phyloP scores from a whole-genome alignment of 2,329 filamentous ascomycete species.

The Fusarium incarnatum region DNA sequence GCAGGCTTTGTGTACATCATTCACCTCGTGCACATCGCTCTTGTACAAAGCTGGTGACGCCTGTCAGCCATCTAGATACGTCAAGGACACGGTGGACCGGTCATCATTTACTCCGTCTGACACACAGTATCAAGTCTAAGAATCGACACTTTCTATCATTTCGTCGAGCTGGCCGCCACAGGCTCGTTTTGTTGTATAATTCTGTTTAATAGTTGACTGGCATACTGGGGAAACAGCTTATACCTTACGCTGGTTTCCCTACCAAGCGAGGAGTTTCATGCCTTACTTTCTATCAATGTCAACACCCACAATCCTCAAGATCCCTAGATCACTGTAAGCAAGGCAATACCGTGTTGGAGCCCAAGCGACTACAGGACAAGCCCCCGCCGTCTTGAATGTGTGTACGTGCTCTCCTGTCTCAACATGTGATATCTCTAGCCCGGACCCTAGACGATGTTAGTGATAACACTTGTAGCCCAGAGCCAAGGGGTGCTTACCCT shows the following conservation, averaged over 20 bases:
- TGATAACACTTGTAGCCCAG: background rate
- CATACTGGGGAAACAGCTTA: background rate
- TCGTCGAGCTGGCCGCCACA: background rate
- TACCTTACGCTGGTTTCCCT: background rate
- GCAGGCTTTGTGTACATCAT: background rate
- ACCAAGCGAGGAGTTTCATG: background rate
- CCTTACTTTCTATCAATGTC: constrained; percentile 58
- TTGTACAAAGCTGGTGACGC: background rate
- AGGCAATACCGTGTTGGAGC: constrained; percentile 79
- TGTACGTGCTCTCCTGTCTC: constrained; percentile 80
- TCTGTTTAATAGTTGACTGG: background rate
- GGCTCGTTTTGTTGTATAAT: background rate
- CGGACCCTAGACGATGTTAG: constrained; percentile 58
- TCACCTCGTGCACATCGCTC: background rate
- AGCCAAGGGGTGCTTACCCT: constrained; percentile 59
- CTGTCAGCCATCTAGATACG: background rate
- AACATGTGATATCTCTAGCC: constrained; percentile 76
- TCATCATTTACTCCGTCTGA: constrained; percentile 44
- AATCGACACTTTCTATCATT: background rate
- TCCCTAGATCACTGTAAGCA: constrained; percentile 77
- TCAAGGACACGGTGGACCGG: constrained; percentile 15
- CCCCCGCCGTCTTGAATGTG: constrained; percentile 74
- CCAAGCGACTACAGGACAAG: constrained; percentile 78
- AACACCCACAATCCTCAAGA: constrained; percentile 75
- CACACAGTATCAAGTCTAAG: constrained; percentile 14